Base-by-base conservation (phyloP, 208 protist species). In the Leishmania mexicana region DNA sequence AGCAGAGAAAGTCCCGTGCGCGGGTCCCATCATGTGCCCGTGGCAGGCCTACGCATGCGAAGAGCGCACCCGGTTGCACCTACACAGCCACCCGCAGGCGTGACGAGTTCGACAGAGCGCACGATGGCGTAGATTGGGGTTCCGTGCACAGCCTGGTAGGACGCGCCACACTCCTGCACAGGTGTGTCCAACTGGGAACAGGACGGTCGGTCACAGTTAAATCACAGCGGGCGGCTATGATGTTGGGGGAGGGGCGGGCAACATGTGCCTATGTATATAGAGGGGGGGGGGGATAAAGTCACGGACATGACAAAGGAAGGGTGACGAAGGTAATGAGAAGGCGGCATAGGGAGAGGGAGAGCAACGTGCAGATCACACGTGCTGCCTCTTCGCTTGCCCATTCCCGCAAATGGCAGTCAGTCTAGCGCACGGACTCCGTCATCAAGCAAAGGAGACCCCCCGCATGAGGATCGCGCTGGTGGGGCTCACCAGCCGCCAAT, bases 351-450 rank as follows among this genome's bases (percentile, higher is more conserved):
- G 7, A 76, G 67, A 85, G 64, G 31, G 42, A 75, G 64, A 62
- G 19, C 38, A 81, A 68, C 53, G 78, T 53, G 35, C 47, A 65
- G 78, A 84, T 64, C 4, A 2, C 31, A 64, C n/a, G 62, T 15
- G 62, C 31, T 19, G 62, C 31, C 2, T 19, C 28, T 40, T 38
- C 31, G 62, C 62, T 38, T 70, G 58, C 42, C 11, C 45, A 28
- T 40, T 7, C 13, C 13, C 31, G n/a, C 62, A 17, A 67, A 38
- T n/a, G 62, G 2, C 31, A 4, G 40, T 67, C 62, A 6, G 28
- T 13, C n/a, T 38, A 10, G 62, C 62, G 60, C 60, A 4, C 6
- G 28, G 7, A 35, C n/a, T 35, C 19, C 57, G 28, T 21, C 57
- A 24, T 19, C 1, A 17, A 21, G 2, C 57, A 5, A 62, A 62